Conservation (phyloP, 495 filamentous ascomycete genomes). For the Podospora conica region DNA sequence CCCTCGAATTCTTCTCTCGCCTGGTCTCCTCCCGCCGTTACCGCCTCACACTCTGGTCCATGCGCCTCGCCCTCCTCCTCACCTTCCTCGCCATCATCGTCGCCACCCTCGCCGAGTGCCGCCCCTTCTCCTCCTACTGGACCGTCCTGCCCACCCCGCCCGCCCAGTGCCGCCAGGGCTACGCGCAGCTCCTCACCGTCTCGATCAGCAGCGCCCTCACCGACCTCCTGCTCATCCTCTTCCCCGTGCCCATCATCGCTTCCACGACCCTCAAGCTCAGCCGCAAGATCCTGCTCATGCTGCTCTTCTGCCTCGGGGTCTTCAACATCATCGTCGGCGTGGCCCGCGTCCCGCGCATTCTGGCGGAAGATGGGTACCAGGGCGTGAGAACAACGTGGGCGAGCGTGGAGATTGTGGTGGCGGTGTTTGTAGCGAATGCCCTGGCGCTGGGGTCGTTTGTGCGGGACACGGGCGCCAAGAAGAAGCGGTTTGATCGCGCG, state of each 20-base stretch:
- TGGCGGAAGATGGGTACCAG: slow-evolving; percentile 56
- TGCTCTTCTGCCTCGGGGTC: slow-evolving; percentile 72
- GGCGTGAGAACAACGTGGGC: slow-evolving; percentile 69
- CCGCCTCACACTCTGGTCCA: slow-evolving; percentile 56
- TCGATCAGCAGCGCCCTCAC: slow-evolving; percentile 75
- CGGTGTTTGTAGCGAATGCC: slow-evolving; percentile 67
- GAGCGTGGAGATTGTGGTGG: slow-evolving; percentile 67
- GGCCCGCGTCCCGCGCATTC: slow-evolving; percentile 67
- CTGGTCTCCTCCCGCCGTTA: slow-evolving; percentile 68
- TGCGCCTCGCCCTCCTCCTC: slow-evolving; percentile 62
- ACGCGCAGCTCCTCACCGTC: slow-evolving; percentile 74
- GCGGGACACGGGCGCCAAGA: slow-evolving; percentile 70
- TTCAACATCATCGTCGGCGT: slow-evolving; percentile 63
- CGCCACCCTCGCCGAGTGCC: slow-evolving; percentile 76
- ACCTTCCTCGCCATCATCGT: slow-evolving; percentile 76
- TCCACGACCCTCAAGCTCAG: slow-evolving; percentile 58
- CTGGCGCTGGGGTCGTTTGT: slow-evolving; percentile 76
- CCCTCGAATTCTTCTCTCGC: slow-evolving; percentile 82
- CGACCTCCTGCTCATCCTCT: slow-evolving; percentile 77
- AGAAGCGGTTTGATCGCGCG: slow-evolving; percentile 47
- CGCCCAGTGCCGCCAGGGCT: slow-evolving; percentile 71
- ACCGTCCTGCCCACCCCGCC: slow-evolving; percentile 85
- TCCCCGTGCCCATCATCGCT: slow-evolving; percentile 82
- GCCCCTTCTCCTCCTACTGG: slow-evolving; percentile 79
- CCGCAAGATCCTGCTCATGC: slow-evolving; percentile 55